These are phyloP conservation scores for Ogataea populi-albae DNA, from an alignment of 805 yeast genomes.

Conservation along the genomic window DNA sequence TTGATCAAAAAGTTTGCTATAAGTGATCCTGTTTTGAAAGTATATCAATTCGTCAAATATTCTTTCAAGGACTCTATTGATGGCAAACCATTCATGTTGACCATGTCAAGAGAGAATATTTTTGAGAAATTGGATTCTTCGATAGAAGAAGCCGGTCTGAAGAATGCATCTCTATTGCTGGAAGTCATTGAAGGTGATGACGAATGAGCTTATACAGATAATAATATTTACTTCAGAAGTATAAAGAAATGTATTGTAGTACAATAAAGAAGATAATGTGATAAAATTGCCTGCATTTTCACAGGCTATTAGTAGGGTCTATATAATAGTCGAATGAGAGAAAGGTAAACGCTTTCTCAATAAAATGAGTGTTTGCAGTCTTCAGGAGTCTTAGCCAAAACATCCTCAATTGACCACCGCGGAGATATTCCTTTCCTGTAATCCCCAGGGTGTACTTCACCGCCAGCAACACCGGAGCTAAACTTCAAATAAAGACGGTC, in stretches of 20 bases:
- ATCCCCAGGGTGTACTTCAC: constrained; percentile 51
- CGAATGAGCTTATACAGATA: constrained; percentile 1
- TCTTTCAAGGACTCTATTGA: constrained; percentile 43
- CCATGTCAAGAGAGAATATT: constrained; percentile 59
- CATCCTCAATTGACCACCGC: constrained; percentile 78
- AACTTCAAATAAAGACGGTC: constrained; percentile 72
- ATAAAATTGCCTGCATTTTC: too few species aligned
- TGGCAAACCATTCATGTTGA: constrained; percentile 52
- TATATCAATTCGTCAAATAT: constrained; percentile 68
- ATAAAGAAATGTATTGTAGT: background rate
- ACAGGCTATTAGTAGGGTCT: too few species aligned
- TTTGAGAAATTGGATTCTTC: constrained; percentile 50
- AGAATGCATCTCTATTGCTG: constrained; percentile 75
- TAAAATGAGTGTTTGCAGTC: constrained; percentile 43
- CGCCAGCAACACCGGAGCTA: constrained; percentile 74
- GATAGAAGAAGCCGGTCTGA: constrained; percentile 71
- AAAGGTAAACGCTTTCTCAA: constrained; percentile 6
- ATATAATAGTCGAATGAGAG: background rate
- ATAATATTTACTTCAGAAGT: background rate
- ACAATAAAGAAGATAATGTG: background rate
- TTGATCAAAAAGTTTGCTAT: constrained; percentile 65
- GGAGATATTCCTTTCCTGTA: constrained; percentile 53
- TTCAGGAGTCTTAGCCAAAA: constrained; percentile 64
- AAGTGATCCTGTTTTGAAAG: constrained; percentile 52
- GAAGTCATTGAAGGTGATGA: constrained; percentile 44